phyloP scores from a whole-genome alignment of 371 early-diverging fungal genomes.

The Saksenaea oblongispora region DNA sequence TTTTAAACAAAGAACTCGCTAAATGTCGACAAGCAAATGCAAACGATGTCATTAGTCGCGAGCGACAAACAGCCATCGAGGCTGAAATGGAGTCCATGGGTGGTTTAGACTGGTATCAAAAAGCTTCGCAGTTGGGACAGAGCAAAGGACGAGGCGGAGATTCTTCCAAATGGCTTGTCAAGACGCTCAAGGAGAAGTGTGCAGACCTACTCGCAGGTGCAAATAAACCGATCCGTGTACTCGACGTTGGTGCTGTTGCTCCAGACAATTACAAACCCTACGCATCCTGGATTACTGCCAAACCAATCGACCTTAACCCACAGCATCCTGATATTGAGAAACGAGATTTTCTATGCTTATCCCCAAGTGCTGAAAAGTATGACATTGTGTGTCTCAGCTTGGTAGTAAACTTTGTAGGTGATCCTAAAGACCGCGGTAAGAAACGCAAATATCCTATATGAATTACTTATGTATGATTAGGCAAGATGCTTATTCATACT shows the following conservation, averaged over 20 bases:
- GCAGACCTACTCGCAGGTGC: slow-evolving; percentile 12
- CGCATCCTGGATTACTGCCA: slow-evolving; percentile 65
- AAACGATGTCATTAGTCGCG: slow-evolving; percentile 12
- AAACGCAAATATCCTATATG: neutral
- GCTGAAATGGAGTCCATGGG: slow-evolving; percentile 80
- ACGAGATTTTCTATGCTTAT: slow-evolving; percentile 81
- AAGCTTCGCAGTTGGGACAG: slow-evolving; percentile 81
- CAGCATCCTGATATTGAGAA: slow-evolving; percentile 69
- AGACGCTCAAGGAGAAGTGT: slow-evolving; percentile 34
- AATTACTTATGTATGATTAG: slow-evolving; percentile 12
- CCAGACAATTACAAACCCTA: slow-evolving; percentile 75
- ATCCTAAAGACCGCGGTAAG: slow-evolving; percentile 72
- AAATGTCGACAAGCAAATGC: slow-evolving; percentile 28
- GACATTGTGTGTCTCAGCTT: slow-evolving; percentile 84
- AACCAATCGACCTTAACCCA: slow-evolving; percentile 87
- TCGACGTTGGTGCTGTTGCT: slow-evolving; percentile 90
- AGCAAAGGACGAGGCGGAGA: slow-evolving; percentile 82
- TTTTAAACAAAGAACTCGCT: slow-evolving; percentile 72
- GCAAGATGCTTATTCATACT: slow-evolving; percentile 51
- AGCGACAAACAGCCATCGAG: slow-evolving; percentile 42
- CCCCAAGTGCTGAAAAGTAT: slow-evolving; percentile 48
- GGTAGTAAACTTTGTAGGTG: slow-evolving; percentile 90
- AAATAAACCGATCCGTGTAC: slow-evolving; percentile 47
- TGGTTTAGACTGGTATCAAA: slow-evolving; percentile 87
- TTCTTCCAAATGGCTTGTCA: slow-evolving; percentile 82